phyloP scores from a whole-genome alignment of 140 eudicot genomes.

The Bidens hawaiensis region DNA sequence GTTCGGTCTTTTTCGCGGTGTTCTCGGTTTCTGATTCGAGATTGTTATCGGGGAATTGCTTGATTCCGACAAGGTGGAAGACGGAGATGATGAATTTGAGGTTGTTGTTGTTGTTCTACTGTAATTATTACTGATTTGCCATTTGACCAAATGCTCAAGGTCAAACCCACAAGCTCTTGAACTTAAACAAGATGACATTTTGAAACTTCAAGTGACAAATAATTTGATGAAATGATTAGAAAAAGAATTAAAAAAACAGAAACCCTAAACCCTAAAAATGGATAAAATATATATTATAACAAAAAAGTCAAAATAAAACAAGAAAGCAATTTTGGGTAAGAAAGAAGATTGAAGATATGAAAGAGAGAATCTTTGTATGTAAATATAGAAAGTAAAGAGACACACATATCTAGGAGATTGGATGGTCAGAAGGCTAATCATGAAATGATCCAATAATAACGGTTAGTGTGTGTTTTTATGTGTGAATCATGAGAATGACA shows the following conservation, averaged over 20 bases:
- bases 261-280: slow-evolving; percentile 48
- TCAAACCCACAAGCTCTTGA: slow-evolving; percentile 58
- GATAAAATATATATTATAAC: too few relatives aligned
- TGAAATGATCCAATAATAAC: slow-evolving; percentile 1
- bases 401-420: slow-evolving; percentile 23
- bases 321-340: slow-evolving; percentile 3
- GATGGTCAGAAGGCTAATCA: slow-evolving; percentile 31
- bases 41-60: slow-evolving; percentile 61
- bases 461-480: neutral
- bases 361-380: neutral
- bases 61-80: slow-evolving; percentile 93
- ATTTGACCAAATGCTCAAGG: slow-evolving; percentile 46
- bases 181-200: slow-evolving; percentile 63
- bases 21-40: slow-evolving; percentile 67
- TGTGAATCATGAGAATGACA: slow-evolving; percentile 37
- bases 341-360: neutral
- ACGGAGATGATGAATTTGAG: slow-evolving; percentile 47
- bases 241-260: neutral
- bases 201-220: neutral
- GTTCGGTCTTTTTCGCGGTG: slow-evolving; percentile 89
- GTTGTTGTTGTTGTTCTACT: slow-evolving; percentile 36
- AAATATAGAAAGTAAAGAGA: neutral
- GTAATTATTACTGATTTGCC: slow-evolving; percentile 32
- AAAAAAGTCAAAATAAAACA: neutral
- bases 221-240: neutral